A percentile compares a stretch with the other conserved stretches of the same genome.
phyloP scores from a whole-genome alignment of 1,284 basidiomycete genomes.

The Ustilago bromivora region DNA sequence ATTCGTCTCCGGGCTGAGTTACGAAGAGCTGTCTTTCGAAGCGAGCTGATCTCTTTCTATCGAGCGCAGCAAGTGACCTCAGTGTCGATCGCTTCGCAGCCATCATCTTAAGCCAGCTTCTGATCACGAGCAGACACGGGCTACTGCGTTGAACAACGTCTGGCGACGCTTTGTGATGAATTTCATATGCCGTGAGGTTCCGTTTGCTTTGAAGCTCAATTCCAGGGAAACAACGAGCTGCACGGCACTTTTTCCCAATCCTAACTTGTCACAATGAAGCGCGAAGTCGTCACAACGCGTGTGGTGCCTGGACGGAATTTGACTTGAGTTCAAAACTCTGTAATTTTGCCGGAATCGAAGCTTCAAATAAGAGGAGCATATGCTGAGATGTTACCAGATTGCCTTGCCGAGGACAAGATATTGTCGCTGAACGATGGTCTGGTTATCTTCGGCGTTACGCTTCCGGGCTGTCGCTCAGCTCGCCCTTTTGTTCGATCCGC shows the following conservation, averaged over 20 bases:
- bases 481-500: not conserved
- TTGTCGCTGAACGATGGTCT: not conserved
- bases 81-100: not conserved
- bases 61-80: not conserved
- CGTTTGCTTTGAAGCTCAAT: not conserved
- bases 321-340: not conserved
- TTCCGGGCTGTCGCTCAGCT: not conserved
- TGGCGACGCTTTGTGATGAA: not conserved
- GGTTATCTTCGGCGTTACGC: not conserved
- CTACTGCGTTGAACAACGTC: not conserved
- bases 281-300: constrained; percentile 3
- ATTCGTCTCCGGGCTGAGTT: not conserved
- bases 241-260: not conserved
- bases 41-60: not conserved
- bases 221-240: not conserved
- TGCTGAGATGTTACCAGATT: not conserved
- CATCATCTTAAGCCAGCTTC: not conserved
- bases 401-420: not conserved
- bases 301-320: not conserved
- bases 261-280: not conserved
- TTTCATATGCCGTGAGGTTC: not conserved
- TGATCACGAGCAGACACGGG: not conserved
- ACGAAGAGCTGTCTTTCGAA: not conserved
- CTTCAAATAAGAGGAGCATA: not conserved
- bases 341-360: not conserved